A percentile compares a stretch with the other conserved stretches of the same genome.
phyloP scores from a whole-genome alignment of 2,329 filamentous ascomycete species.

The Penicillium sp. region DNA sequence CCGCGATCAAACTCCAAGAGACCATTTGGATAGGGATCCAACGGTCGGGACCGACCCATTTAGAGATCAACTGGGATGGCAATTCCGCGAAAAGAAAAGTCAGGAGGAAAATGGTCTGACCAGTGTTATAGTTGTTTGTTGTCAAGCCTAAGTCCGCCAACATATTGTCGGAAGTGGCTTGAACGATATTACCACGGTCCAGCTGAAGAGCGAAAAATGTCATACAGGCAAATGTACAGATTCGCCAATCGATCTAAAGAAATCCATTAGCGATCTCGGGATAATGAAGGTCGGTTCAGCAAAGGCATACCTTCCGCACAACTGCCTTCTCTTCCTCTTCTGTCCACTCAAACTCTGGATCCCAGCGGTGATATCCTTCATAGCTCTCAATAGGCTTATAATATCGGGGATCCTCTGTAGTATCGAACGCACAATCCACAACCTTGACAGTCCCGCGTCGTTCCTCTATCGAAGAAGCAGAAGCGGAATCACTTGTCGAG shows the following conservation, averaged over 20 bases:
- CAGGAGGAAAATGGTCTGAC: slow-evolving; percentile 42
- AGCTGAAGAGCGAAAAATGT: slow-evolving; percentile 67
- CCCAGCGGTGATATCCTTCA: slow-evolving; percentile 52
- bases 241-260: slow-evolving; percentile 41
- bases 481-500: slow-evolving; percentile 14
- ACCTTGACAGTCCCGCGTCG: slow-evolving; percentile 8
- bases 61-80: slow-evolving; percentile 61
- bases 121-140: slow-evolving; percentile 48
- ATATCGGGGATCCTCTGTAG: slow-evolving; percentile 34
- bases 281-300: not conserved
- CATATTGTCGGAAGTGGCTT: slow-evolving; percentile 64
- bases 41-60: slow-evolving; percentile 59
- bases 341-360: slow-evolving; percentile 48
- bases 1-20: slow-evolving; percentile 57
- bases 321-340: slow-evolving; percentile 46
- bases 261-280: not conserved
- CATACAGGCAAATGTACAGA: slow-evolving; percentile 51
- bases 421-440: slow-evolving; percentile 35
- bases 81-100: slow-evolving; percentile 53
- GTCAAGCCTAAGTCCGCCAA: slow-evolving; percentile 53
- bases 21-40: slow-evolving; percentile 63
- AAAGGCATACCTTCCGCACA: slow-evolving; percentile 31
- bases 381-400: slow-evolving; percentile 45
- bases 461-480: slow-evolving; percentile 13
- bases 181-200: slow-evolving; percentile 63